Evolutionary conservation across 1,284 basidiomycete species (phyloP).

Genomic region (Moesziomyces sp.): DNA sequence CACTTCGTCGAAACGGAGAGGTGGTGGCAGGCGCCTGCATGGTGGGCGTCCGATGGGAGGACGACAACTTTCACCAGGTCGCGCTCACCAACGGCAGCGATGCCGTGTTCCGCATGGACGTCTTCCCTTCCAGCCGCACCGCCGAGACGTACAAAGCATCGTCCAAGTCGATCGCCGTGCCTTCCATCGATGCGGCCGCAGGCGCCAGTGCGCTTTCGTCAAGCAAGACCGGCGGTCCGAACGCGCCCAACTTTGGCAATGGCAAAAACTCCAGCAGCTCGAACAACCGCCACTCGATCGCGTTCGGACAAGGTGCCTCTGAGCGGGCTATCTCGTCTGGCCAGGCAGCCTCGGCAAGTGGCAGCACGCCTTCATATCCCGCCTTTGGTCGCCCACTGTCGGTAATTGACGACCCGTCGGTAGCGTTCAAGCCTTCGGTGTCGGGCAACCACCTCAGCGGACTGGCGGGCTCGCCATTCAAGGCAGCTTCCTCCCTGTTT

Average conservation of each 20-base stretch:
- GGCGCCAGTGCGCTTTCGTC: constrained; percentile 17
- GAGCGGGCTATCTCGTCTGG: constrained; percentile 2
- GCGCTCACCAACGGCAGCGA: constrained; percentile 51
- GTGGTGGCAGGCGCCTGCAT: constrained; percentile 51
- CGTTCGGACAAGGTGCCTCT: constrained; percentile 14
- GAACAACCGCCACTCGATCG: constrained; percentile 30
- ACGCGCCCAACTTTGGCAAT: constrained; percentile 1
- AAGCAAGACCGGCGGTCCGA: constrained; percentile 3
- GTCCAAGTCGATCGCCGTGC: constrained; percentile 29
- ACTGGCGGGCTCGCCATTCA: constrained; percentile 39
- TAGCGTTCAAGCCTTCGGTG: constrained; percentile 35
- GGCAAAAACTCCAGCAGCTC: constrained; percentile 2
- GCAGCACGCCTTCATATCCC: constrained; percentile 15
- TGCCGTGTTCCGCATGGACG: constrained; percentile 52
- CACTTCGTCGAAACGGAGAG: constrained; percentile 53
- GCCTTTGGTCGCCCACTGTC: constrained; percentile 46
- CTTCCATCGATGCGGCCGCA: constrained; percentile 20
- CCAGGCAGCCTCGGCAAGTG: constrained; percentile 3
- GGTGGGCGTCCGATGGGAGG: constrained; percentile 59
- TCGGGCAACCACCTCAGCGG: constrained; percentile 28
- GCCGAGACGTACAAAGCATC: constrained; percentile 35
- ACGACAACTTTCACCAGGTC: constrained; percentile 56
- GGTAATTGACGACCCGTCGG: constrained; percentile 40
- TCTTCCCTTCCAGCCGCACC: constrained; percentile 34
- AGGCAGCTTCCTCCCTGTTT: constrained; percentile 46